A percentile compares a stretch with the other conserved stretches of the same genome.
Conservation (phyloP, 2,329 filamentous ascomycete species). For the Periconia sp. region DNA sequence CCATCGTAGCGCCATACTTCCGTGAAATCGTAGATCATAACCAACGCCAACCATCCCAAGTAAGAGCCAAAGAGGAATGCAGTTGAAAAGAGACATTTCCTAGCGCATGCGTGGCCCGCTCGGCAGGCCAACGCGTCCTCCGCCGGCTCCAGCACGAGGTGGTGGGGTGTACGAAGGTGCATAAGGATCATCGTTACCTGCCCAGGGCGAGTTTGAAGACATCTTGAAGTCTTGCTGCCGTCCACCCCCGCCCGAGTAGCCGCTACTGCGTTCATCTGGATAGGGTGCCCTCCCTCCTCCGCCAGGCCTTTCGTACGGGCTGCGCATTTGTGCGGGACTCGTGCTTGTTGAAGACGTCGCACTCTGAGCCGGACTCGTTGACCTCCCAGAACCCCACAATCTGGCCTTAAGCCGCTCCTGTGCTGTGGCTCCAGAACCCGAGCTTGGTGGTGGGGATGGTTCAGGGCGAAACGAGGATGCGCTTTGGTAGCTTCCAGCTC, state of each 20-base stretch:
- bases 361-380: slow-evolving; percentile 59
- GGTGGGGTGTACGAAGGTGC: slow-evolving; percentile 28
- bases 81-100: neutral
- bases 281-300: slow-evolving; percentile 31
- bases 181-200: slow-evolving; percentile 40
- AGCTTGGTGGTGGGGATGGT: slow-evolving; percentile 46
- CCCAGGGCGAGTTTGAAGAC: slow-evolving; percentile 42
- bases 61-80: slow-evolving; percentile 10
- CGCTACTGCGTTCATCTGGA: slow-evolving; percentile 40
- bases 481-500: slow-evolving; percentile 76
- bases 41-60: slow-evolving; percentile 10
- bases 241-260: slow-evolving; percentile 33
- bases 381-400: slow-evolving; percentile 72
- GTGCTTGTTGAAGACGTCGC: slow-evolving; percentile 26
- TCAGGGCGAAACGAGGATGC: slow-evolving; percentile 44
- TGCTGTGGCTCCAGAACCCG: slow-evolving; percentile 62
- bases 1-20: slow-evolving; percentile 9
- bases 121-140: slow-evolving; percentile 43
- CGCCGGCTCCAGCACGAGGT: slow-evolving; percentile 33
- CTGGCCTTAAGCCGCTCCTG: slow-evolving; percentile 84
- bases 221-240: slow-evolving; percentile 36
- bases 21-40: slow-evolving; percentile 2
- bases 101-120: slow-evolving; percentile 47
- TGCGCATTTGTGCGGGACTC: slow-evolving; percentile 23
- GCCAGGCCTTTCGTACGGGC: slow-evolving; percentile 34